Conservation (phyloP, 352 stramenopile species). For the Phytophthora podocarpi region DNA sequence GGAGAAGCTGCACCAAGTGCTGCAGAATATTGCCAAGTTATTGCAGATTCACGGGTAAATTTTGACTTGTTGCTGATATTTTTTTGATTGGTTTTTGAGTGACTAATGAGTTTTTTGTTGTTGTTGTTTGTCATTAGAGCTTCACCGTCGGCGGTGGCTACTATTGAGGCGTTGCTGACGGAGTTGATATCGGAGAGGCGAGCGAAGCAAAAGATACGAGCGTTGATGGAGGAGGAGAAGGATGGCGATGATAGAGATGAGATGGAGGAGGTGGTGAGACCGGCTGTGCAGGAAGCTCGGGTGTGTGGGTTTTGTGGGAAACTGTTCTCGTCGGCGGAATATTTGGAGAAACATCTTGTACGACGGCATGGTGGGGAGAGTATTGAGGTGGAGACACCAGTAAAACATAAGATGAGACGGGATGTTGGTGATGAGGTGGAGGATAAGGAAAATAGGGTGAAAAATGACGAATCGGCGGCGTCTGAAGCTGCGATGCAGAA, state of each 20-base stretch:
- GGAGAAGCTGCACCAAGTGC: constrained; percentile 78
- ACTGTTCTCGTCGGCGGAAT: constrained; percentile 65
- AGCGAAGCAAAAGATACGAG: constrained; percentile 20
- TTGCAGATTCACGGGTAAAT: constrained; percentile 69
- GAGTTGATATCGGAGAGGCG: constrained; percentile 46
- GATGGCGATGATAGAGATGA: neutral
- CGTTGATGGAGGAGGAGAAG: constrained; percentile 3
- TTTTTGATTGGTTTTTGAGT: neutral
- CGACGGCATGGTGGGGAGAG: constrained; percentile 48
- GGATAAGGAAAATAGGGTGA: constrained; percentile 3
- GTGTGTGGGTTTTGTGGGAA: constrained; percentile 71
- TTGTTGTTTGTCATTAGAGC: constrained; percentile 31
- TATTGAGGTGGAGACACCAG: constrained; percentile 13
- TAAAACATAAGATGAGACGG: constrained; percentile 17
- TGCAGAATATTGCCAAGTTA: constrained; percentile 77
- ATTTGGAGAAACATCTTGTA: constrained; percentile 67
- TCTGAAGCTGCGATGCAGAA: constrained; percentile 40
- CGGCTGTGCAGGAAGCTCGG: constrained; percentile 47
- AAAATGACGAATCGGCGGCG: neutral
- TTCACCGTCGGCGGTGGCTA: constrained; percentile 58
- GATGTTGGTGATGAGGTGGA: neutral
- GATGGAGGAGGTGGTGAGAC: neutral
- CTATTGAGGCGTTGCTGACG: constrained; percentile 59
- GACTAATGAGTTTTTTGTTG: constrained; percentile 2
- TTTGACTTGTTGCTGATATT: no score